These are phyloP conservation scores for Phytomonas sp. DNA, from an alignment of 208 protist species.

Conservation along the genomic window DNA sequence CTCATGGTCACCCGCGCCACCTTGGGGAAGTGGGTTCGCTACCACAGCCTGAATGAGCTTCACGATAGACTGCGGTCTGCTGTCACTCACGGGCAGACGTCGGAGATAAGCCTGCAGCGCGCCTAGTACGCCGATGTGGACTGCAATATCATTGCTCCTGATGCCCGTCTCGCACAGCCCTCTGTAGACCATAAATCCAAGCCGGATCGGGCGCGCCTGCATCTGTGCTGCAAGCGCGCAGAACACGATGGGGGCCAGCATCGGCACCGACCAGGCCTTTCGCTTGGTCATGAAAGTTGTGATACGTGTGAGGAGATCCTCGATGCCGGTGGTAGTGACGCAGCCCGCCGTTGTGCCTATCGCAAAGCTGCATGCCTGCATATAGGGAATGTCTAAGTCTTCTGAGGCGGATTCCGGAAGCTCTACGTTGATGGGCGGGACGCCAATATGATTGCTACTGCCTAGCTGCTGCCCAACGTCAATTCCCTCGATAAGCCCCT, in stretches of 20 bases:
- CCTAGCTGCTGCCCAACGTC: conserved; percentile 14
- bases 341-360: conserved; percentile 48
- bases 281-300: conserved; percentile 36
- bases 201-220: conserved; percentile 46
- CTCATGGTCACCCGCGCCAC: conserved; percentile 9
- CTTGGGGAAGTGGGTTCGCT: conserved; percentile 1
- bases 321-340: conserved; percentile 43
- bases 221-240: conserved; percentile 36
- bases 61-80: conserved; percentile 31
- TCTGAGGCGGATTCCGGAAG: conserved; percentile 22
- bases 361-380: conserved; percentile 34
- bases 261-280: conserved; percentile 36
- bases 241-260: conserved; percentile 45
- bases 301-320: conserved; percentile 31
- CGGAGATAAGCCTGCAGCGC: conserved; percentile 40
- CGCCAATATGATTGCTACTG: conserved; percentile 12
- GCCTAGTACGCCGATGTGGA: conserved; percentile 39
- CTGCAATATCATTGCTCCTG: conserved; percentile 15
- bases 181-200: conserved; percentile 55
- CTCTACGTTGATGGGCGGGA: conserved; percentile 18
- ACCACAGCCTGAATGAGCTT: conserved; percentile 17
- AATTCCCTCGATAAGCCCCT: conserved; percentile 18
- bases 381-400: conserved; percentile 26
- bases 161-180: conserved; percentile 32
- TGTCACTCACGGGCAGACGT: conserved; percentile 48